Conservation (phyloP, 2,329 filamentous ascomycete species). For the Paracoccidioides brasiliensis region DNA sequence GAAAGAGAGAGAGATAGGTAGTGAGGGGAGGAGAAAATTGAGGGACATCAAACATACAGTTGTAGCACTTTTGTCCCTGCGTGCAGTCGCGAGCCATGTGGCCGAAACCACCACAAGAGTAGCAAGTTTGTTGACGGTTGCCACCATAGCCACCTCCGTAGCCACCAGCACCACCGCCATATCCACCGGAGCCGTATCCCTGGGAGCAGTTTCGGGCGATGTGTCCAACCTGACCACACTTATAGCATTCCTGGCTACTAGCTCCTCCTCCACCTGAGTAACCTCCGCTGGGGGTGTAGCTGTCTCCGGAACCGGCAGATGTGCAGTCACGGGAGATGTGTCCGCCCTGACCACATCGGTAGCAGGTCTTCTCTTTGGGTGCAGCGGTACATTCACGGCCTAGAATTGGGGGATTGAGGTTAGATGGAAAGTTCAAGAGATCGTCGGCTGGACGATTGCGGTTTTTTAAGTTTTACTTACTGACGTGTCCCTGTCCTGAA, state of each 20-base stretch:
- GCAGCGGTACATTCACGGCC: conserved; percentile 84
- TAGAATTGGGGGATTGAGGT: conserved; percentile 19
- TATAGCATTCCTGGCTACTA: conserved; percentile 73
- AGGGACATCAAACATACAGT: conserved; percentile 48
- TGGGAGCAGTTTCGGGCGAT: conserved; percentile 61
- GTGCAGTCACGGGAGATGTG: conserved; percentile 77
- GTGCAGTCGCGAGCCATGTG: conserved; percentile 98
- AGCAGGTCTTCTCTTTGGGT: conserved; percentile 68
- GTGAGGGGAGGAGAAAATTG: not conserved
- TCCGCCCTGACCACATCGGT: conserved; percentile 57
- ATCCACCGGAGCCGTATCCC: conserved; percentile 36
- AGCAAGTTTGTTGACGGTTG: conserved; percentile 71
- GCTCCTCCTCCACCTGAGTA: conserved; percentile 22
- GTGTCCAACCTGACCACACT: conserved; percentile 93
- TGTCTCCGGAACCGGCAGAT: conserved; percentile 34
- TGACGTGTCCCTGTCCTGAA: conserved; percentile 59
- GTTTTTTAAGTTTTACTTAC: conserved; percentile 36
- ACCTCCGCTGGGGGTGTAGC: conserved; percentile 34
- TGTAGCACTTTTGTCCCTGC: conserved; percentile 99
- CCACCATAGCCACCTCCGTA: conserved; percentile 35
- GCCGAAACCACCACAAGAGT: conserved; percentile 92
- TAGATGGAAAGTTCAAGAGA: not conserved
- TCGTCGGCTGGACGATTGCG: not conserved
- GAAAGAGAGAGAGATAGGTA: not conserved
- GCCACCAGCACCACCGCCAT: conserved; percentile 29